Evolutionary conservation across 345 rosid genomes (phyloP), one percentile per base, ranked within the genome.

Genomic region (Moricandia moricandioides): DNA sequence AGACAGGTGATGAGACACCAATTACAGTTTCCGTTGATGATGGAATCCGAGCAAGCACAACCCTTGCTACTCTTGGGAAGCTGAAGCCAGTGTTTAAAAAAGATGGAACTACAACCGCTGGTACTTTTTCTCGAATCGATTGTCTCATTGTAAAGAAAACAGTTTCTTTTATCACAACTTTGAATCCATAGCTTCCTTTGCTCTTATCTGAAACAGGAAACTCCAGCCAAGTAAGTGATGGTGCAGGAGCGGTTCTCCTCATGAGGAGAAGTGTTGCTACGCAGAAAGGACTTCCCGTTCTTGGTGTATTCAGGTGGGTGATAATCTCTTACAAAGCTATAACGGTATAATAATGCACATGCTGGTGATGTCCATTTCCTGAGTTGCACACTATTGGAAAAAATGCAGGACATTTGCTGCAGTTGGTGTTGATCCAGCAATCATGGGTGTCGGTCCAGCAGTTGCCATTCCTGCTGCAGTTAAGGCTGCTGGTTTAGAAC

Each of bases 391-490:
- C 30, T 47, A 21, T 40, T 72, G 81, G 62, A n/a, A 0, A 60
- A 16, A 14, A 45, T 83, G 77, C 86, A 95, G 99, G 92, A 87
- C 92, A 52, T 92, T 95, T 80, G 86, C 89, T 82, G 98, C 96
- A 58, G 98, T 92, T 56, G 99, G 98, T 72, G 99, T 92, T 76
- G 99, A 96, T 83, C 99, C 98, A 78, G 97, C 98, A 65, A 85
- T 92, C 79, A 96, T 96, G 99, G 99, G 99, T 68, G 74, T 96
- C 26, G 98, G 98, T 45, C 99, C 99, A 45, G 97, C 99, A 73
- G 97, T 83, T 62, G 98, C 99, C 39, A 96, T 96, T 80, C 99
- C 98, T 16, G 97, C 89, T 58, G 98, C 99, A 51, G 96, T 92
- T 60, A 91, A 91, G 81, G 85, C 98, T 26, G 99, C 98, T 55